Conservation (phyloP, 2,329 filamentous ascomycete genomes). For the Harringtonia lauricola region DNA sequence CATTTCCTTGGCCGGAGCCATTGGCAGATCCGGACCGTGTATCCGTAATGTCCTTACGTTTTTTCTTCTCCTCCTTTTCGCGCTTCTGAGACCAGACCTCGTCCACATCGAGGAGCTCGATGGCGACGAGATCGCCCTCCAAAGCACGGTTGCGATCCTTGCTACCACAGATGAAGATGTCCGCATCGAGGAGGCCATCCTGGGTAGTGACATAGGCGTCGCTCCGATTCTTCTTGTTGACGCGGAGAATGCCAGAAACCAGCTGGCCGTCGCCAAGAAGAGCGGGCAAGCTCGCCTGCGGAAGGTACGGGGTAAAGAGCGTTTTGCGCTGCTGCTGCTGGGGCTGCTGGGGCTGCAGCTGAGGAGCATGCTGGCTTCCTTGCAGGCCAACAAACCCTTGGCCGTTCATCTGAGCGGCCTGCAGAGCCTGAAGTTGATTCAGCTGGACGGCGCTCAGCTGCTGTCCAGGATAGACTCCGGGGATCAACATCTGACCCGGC, state of each 20-base stretch:
- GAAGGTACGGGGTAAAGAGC: constrained; percentile 93
- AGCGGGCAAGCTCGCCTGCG: constrained; percentile 85
- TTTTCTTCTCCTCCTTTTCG: constrained; percentile 99
- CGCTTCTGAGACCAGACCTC: constrained; percentile 98
- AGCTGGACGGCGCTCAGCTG: constrained; percentile 78
- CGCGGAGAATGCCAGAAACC: constrained; percentile 89
- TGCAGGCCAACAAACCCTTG: constrained; percentile 61
- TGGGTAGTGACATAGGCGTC: constrained; percentile 95
- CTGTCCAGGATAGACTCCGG: constrained; percentile 74
- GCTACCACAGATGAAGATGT: constrained; percentile 99
- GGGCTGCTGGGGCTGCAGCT: constrained; percentile 45
- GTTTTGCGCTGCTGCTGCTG: constrained; percentile 93
- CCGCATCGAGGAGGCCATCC: constrained; percentile 79
- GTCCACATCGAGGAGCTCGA: constrained; percentile 93
- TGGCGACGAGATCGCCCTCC: constrained; percentile 88
- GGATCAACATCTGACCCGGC: constrained; percentile 76
- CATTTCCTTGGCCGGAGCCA: constrained; percentile 54
- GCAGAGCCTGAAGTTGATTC: constrained; percentile 81
- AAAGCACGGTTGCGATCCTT: constrained; percentile 96
- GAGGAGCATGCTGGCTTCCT: constrained; percentile 62
- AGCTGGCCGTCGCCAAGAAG: constrained; percentile 86
- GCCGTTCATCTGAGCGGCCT: constrained; percentile 73
- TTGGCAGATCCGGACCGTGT: constrained; percentile 68
- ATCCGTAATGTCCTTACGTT: constrained; percentile 96
- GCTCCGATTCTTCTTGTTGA: constrained; percentile 99